phyloP scores from a whole-genome alignment of 768 basidiomycete genomes.

The Psilocybe subaeruginosa region DNA sequence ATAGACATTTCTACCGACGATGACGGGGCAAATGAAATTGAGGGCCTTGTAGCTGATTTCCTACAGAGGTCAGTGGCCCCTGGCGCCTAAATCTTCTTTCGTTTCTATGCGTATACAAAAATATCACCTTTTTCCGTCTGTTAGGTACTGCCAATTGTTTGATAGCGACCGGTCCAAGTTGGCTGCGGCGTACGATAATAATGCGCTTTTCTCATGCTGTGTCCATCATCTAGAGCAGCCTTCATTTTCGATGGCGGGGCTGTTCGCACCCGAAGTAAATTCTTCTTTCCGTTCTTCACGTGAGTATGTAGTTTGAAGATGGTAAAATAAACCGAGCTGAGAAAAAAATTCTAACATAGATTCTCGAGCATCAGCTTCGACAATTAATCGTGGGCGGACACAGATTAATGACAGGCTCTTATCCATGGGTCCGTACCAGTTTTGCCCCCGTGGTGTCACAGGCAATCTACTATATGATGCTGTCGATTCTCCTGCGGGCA shows the following conservation, averaged over 20 bases:
- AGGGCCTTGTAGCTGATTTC: neutral
- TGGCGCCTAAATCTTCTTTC: neutral
- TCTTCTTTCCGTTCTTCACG: conserved; percentile 9
- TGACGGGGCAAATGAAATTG: neutral
- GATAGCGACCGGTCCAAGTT: conserved; percentile 28
- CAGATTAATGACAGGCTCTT: conserved; percentile 18
- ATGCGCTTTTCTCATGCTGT: conserved; percentile 31
- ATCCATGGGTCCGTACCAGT: conserved; percentile 22
- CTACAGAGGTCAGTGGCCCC: neutral
- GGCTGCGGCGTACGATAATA: conserved; percentile 26
- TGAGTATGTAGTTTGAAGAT: conserved; percentile 3
- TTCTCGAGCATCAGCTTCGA: conserved; percentile 8
- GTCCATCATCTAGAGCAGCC: conserved; percentile 17
- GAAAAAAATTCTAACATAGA: neutral
- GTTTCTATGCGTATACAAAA: neutral
- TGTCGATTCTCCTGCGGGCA: conserved; percentile 17
- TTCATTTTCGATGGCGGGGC: conserved; percentile 14
- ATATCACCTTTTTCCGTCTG: neutral
- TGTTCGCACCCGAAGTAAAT: conserved; percentile 13
- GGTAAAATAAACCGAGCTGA: too few relatives aligned
- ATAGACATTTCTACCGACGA: neutral
- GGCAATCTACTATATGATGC: conserved; percentile 25
- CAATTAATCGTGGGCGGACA: conserved; percentile 14
- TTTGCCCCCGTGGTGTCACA: conserved; percentile 21
- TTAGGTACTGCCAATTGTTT: conserved; percentile 28